Evolutionary conservation across 345 rosid genomes (phyloP).

Genomic region (Citrus reticulata): DNA sequence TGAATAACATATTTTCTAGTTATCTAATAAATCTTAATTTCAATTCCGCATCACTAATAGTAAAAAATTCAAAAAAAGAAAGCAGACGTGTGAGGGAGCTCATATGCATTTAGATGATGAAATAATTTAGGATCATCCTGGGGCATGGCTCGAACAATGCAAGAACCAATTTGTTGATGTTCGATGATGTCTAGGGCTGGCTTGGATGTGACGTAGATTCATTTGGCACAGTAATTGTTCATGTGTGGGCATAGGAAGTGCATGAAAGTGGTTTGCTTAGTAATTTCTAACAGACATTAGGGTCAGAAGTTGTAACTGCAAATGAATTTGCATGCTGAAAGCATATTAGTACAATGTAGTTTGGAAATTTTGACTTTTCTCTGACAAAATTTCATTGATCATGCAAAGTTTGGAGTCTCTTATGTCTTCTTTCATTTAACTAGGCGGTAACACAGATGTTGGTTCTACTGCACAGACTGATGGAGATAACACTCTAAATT

Average conservation of each 20-base stretch:
- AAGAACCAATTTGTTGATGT: neutral
- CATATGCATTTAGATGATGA: neutral
- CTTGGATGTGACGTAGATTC: neutral
- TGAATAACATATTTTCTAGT: neutral
- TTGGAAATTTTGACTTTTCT: neutral
- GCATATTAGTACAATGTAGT: neutral
- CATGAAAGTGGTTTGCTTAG: neutral
- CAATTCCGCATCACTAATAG: neutral
- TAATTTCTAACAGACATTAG: neutral
- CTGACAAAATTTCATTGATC: neutral
- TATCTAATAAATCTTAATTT: no score
- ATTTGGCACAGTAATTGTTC: neutral
- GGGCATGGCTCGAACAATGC: neutral
- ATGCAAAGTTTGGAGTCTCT: slow-evolving; percentile 2
- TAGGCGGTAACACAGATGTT: slow-evolving; percentile 17
- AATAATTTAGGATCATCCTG: neutral
- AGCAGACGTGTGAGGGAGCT: neutral
- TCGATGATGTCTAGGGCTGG: neutral
- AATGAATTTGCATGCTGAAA: neutral
- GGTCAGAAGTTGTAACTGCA: neutral
- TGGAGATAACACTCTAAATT: slow-evolving; percentile 50
- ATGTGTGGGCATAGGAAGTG: neutral
- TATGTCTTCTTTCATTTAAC: slow-evolving; percentile 12
- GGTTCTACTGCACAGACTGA: slow-evolving; percentile 39
- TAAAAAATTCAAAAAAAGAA: neutral